Conservation (phyloP, 495 filamentous ascomycete genomes). For the Xylaria bambusicola region DNA sequence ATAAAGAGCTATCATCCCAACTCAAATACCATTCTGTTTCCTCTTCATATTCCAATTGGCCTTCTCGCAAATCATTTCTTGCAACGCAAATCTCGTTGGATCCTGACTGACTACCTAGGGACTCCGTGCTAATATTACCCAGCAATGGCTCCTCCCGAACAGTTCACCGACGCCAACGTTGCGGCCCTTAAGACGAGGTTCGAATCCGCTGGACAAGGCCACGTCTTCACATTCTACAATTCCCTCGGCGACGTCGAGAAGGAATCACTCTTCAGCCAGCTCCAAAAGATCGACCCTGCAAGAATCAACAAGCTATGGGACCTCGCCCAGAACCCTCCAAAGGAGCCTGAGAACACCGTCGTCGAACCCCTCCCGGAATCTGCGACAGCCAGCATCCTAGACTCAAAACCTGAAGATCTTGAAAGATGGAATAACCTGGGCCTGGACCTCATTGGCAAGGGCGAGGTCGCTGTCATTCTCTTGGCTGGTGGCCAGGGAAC, state of each 20-base stretch:
- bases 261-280: constrained; percentile 75
- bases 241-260: constrained; percentile 72
- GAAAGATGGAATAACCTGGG: constrained; percentile 84
- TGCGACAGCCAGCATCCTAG: constrained; percentile 86
- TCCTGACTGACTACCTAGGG: not conserved
- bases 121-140: constrained; percentile 4
- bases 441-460: constrained; percentile 78
- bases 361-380: constrained; percentile 91
- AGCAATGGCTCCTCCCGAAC: constrained; percentile 47
- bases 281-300: constrained; percentile 74
- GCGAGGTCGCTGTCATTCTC: constrained; percentile 92
- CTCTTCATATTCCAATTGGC: constrained; percentile 4
- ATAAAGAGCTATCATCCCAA: constrained; percentile 11
- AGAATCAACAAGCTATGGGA: constrained; percentile 83
- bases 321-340: constrained; percentile 76
- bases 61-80: not conserved
- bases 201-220: constrained; percentile 75
- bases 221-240: constrained; percentile 91
- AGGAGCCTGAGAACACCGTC: constrained; percentile 54
- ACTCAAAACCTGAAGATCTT: constrained; percentile 78
- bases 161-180: constrained; percentile 73
- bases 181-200: constrained; percentile 77
- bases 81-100: not conserved
- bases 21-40: not conserved
- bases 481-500: constrained; percentile 98